Evolutionary conservation across 306 rosid genomes (phyloP).

Genomic region (Arachis stenosperma): DNA sequence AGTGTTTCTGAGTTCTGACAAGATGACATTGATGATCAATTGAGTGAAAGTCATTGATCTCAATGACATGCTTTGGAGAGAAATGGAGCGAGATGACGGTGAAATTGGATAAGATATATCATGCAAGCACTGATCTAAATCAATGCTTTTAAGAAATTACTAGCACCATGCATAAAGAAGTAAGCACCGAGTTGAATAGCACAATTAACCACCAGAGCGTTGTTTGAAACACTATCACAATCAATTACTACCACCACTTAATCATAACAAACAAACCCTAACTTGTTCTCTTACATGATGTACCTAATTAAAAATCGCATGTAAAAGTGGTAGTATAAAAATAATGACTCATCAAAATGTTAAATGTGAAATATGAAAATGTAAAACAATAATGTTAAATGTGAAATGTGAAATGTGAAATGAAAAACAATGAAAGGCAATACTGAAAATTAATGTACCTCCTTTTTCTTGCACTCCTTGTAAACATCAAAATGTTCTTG

Average conservation of each 20-base stretch:
- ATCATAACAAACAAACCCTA: neutral
- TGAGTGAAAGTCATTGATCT: constrained; percentile 9
- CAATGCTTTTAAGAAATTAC: constrained; percentile 8
- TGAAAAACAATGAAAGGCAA: constrained; percentile 6
- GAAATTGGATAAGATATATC: too few relatives aligned
- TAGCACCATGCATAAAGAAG: constrained; percentile 1
- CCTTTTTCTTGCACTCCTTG: constrained; percentile 96
- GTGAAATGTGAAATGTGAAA: neutral
- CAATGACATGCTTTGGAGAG: neutral
- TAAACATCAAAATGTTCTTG: constrained; percentile 87
- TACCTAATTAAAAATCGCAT: neutral
- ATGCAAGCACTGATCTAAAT: neutral
- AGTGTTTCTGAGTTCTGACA: neutral
- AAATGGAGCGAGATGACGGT: neutral
- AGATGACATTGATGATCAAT: neutral
- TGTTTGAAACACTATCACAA: constrained; percentile 23
- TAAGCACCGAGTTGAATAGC: neutral
- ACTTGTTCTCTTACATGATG: constrained; percentile 14
- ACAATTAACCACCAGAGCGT: constrained; percentile 8
- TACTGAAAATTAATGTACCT: constrained; percentile 57
- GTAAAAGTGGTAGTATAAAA: neutral
- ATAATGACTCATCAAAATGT: neutral
- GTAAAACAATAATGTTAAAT: neutral
- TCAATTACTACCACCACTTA: neutral
- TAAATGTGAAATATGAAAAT: neutral